Percentiles rank a stretch among this genome's conserved stretches.
Conservation (phyloP, 148 eudicot species). For the Fallopia convolvulus region DNA sequence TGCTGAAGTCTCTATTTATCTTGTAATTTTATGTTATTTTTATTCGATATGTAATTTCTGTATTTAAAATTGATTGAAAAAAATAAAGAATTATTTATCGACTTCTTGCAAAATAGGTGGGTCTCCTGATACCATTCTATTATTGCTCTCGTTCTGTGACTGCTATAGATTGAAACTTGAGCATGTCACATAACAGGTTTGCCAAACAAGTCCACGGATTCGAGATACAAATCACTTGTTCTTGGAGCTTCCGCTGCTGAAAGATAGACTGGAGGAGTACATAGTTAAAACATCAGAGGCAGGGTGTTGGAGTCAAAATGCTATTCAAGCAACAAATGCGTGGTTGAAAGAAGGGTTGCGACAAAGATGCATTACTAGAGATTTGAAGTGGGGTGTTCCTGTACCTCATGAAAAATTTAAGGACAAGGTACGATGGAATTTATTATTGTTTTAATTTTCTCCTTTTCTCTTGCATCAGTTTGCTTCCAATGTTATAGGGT, state of each 20-base stretch:
- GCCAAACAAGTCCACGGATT: constrained; percentile 60
- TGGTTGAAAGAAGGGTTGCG: constrained; percentile 87
- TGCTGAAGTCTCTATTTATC: not conserved
- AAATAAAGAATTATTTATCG: not conserved
- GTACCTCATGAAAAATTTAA: constrained; percentile 77
- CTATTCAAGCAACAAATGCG: constrained; percentile 75
- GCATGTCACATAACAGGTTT: constrained; percentile 35
- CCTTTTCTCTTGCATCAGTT: not conserved
- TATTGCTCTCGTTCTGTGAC: not conserved
- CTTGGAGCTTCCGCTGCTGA: constrained; percentile 72
- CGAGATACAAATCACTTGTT: constrained; percentile 88
- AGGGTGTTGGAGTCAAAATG: constrained; percentile 93
- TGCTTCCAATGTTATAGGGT: not conserved
- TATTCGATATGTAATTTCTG: not conserved
- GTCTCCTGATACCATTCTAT: not conserved
- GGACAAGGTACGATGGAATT: constrained; percentile 53
- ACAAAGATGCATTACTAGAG: constrained; percentile 81
- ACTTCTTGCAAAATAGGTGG: not conserved
- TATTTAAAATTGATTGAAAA: not conserved
- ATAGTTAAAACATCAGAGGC: constrained; percentile 50
- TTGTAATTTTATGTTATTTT: not conserved
- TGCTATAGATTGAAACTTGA: not conserved
- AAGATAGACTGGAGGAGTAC: constrained; percentile 56
- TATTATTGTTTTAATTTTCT: not conserved
- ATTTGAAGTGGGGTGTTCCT: constrained; percentile 95